Conservation (phyloP, 1,284 basidiomycete genomes). For the Neonothopanus nambi region DNA sequence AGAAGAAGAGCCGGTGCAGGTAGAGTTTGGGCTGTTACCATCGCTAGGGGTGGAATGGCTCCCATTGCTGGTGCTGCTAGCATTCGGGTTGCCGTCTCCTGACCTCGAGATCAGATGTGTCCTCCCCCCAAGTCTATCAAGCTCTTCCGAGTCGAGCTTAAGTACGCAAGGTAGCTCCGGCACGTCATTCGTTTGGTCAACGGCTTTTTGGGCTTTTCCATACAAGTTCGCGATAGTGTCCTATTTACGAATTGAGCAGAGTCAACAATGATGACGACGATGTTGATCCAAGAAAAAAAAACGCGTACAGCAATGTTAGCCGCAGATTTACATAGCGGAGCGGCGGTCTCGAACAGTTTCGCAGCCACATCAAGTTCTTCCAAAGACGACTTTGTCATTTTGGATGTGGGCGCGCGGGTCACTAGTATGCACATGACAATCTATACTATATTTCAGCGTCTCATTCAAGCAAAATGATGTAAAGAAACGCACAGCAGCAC, state of each 20-base stretch:
- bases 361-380: constrained; percentile 57
- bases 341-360: constrained; percentile 53
- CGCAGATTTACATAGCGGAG: constrained; percentile 46
- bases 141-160: constrained; percentile 42
- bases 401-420: constrained; percentile 56
- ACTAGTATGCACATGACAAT: constrained; percentile 70
- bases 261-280: constrained; percentile 2
- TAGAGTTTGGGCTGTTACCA: constrained; percentile 4
- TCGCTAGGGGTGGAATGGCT: constrained; percentile 1
- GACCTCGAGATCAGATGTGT: constrained; percentile 44
- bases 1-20: not conserved
- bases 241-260: constrained; percentile 32
- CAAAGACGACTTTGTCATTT: constrained; percentile 53
- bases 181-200: constrained; percentile 28
- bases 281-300: too few relatives aligned
- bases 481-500: constrained; percentile 52
- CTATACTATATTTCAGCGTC: too few relatives aligned
- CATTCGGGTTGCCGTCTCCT: constrained; percentile 2
- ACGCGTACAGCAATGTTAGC: constrained; percentile 49
- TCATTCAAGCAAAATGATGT: not conserved
- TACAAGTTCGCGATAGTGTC: constrained; percentile 50
- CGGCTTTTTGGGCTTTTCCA: constrained; percentile 50
- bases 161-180: not conserved
- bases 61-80: not conserved
- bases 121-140: constrained; percentile 64